Evolutionary conservation across 345 rosid species (phyloP).

Genomic region (Carallia brachiata): DNA sequence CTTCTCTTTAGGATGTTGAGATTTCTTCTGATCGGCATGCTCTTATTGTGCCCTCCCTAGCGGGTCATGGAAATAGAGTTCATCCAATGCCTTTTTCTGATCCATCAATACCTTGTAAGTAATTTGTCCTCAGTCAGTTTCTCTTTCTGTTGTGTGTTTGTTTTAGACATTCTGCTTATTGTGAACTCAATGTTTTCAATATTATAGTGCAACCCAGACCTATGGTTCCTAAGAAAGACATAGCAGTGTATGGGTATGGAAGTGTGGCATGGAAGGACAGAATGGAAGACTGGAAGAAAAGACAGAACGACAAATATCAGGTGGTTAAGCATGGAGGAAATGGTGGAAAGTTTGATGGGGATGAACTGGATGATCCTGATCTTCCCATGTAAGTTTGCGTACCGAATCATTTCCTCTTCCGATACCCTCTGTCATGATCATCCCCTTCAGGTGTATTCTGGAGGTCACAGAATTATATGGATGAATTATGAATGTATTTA

Average conservation of each 20-base stretch:
- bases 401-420: neutral
- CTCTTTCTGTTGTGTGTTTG: neutral
- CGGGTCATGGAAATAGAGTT: constrained; percentile 70
- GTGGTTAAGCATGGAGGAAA: constrained; percentile 73
- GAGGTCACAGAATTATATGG: no score
- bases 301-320: constrained; percentile 78
- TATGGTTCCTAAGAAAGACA: constrained; percentile 90
- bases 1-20: constrained; percentile 54
- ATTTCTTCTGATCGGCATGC: constrained; percentile 90
- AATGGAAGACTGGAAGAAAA: constrained; percentile 90
- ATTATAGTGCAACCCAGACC: constrained; percentile 75
- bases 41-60: constrained; percentile 72
- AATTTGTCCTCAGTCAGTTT: neutral
- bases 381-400: constrained; percentile 71
- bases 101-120: constrained; percentile 72
- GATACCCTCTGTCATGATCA: no score
- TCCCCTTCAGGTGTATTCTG: no score
- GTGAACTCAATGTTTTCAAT: constrained; percentile 18
- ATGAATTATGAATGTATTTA: no score
- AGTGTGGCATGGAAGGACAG: constrained; percentile 99
- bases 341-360: constrained; percentile 52
- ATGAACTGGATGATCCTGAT: constrained; percentile 77
- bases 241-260: constrained; percentile 84
- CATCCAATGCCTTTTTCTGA: constrained; percentile 67
- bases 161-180: neutral